Base-by-base conservation (phyloP, 371 early-diverging fungal species). In the Rhizopus stolonifer region DNA sequence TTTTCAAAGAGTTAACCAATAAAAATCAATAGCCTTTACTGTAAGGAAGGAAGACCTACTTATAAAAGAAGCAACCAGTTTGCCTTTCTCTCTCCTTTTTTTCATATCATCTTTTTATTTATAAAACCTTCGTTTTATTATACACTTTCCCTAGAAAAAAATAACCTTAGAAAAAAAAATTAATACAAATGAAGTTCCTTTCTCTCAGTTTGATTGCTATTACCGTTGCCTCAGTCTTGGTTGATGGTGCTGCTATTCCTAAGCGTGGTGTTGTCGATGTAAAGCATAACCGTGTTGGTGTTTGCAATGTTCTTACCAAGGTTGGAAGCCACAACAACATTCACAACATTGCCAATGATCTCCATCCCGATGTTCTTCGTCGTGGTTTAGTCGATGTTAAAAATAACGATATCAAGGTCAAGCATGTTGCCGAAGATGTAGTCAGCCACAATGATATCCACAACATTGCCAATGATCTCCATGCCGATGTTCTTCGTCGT, bases 171-270 rank as follows among this genome's bases (percentile, higher is more conserved):
- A 26, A 13, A 13, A 38, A 13, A 8, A 39, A 38, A 24, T 42
- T 17, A 32, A 52, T 58, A 47, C 47, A 53, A 54, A 44, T 60
- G 17, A 60, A 60, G 38, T 49, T 60, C 38, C 31, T 53, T 22
- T 49, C 60, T 21, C 60, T 59, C 22, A 47, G 49, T 49, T 53
- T 59, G 17, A 26, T 54, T 9, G 49, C 54, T 9, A 48, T 43
- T 17, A 23, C 49, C 22, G 6, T 54, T 17, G 43, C 32, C 23
- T 29, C 38, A 18, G 45, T 25, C 11, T 29, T 34, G 22, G 46
- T 9, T n/a, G n/a, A 24, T 24, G 43, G n/a, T 11, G 56, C 43
- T 31, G 14, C 42, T 42, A 42, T 42, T 21, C 18, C 42, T 42
- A 1, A 42, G 19, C 42, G 42, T n/a, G n/a, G 15, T 4, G 9